Percentiles rank a stretch among this genome's conserved stretches.
Conservation (phyloP, 768 basidiomycete species). For the Cyclocybe cylindracea region DNA sequence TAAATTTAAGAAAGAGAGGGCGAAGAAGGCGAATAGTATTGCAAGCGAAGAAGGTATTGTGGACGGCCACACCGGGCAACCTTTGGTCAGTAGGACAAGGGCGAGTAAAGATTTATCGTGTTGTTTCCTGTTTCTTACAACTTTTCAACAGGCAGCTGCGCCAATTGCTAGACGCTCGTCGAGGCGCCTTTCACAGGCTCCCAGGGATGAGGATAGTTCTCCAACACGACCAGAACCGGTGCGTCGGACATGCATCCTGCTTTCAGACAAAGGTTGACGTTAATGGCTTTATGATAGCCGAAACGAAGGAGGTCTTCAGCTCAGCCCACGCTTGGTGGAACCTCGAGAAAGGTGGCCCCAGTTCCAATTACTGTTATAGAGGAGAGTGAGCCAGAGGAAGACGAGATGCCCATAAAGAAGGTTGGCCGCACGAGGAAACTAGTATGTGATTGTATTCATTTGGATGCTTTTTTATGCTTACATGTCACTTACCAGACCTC, state of each 20-base stretch:
- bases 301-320: constrained; percentile 82
- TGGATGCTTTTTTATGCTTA: not conserved
- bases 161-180: constrained; percentile 41
- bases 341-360: constrained; percentile 37
- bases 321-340: constrained; percentile 63
- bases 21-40: constrained; percentile 65
- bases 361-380: constrained; percentile 53
- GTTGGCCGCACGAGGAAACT: constrained; percentile 60
- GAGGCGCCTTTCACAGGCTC: constrained; percentile 61
- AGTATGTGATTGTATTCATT: constrained; percentile 32
- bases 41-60: constrained; percentile 84
- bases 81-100: constrained; percentile 49
- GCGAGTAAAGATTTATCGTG: constrained; percentile 28
- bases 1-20: constrained; percentile 62
- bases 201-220: constrained; percentile 44
- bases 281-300: constrained; percentile 41
- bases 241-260: constrained; percentile 23
- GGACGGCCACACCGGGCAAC: constrained; percentile 81
- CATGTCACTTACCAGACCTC: constrained; percentile 36
- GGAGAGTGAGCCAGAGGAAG: constrained; percentile 77
- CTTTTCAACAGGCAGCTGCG: constrained; percentile 8
- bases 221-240: constrained; percentile 58
- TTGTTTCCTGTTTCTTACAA: not conserved
- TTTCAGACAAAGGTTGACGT: constrained; percentile 14
- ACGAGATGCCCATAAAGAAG: constrained; percentile 54